Conservation (phyloP, 495 filamentous ascomycete species). For the Annulohypoxylon nitens region DNA sequence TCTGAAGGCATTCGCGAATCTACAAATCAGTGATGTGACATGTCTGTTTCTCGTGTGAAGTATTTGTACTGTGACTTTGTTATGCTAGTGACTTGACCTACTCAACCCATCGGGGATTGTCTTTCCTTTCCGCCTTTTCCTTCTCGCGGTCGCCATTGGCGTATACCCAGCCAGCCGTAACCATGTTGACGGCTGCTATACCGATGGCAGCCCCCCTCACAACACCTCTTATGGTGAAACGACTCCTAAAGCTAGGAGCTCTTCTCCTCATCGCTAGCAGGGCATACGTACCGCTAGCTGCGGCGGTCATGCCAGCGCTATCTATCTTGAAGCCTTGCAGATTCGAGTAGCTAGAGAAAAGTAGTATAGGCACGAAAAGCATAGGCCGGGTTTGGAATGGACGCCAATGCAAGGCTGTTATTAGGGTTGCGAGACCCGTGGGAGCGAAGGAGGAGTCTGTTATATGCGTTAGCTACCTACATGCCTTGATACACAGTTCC, state of each 20-base stretch:
- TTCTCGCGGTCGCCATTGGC: conserved; percentile 69
- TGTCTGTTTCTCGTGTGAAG: background rate
- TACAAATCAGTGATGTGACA: background rate
- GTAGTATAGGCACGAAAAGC: conserved; percentile 84
- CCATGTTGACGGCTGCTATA: conserved; percentile 75
- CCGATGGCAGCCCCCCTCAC: conserved; percentile 80
- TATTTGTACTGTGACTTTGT: background rate
- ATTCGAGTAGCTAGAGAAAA: conserved; percentile 89
- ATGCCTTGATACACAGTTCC: no score
- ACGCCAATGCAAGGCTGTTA: conserved; percentile 80
- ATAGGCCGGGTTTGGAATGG: conserved; percentile 82
- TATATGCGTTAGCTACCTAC: conserved; percentile 10
- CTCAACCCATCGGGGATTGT: conserved; percentile 63
- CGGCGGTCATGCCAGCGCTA: conserved; percentile 83
- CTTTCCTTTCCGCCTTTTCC: conserved; percentile 59
- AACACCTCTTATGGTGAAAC: conserved; percentile 75
- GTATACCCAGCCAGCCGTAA: conserved; percentile 79
- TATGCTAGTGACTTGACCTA: background rate
- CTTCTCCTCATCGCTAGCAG: conserved; percentile 75
- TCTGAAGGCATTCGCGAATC: background rate
- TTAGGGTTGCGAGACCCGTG: conserved; percentile 81
- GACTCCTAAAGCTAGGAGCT: conserved; percentile 66
- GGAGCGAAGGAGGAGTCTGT: conserved; percentile 84
- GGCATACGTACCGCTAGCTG: conserved; percentile 88
- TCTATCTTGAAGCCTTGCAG: conserved; percentile 83